A percentile compares a stretch with the other conserved stretches of the same genome.
Evolutionary conservation across 2,329 filamentous ascomycete genomes (phyloP).

Genomic region (Cyclaneusma minus): DNA sequence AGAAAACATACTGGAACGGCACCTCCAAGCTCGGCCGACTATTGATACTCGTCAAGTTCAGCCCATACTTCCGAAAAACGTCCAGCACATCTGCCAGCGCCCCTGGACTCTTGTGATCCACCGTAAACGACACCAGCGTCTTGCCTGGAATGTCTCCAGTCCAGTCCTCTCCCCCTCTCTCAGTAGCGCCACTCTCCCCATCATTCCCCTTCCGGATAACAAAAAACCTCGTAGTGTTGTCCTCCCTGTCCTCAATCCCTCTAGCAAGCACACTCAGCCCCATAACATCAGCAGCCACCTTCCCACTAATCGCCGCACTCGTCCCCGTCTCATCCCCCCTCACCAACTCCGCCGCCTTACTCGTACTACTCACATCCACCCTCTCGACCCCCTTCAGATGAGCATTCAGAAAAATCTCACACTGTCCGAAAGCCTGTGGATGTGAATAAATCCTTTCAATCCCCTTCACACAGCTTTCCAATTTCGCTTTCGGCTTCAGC

Average conservation of each 20-base stretch:
- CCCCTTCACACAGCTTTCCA: conserved; percentile 36
- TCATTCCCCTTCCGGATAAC: conserved; percentile 30
- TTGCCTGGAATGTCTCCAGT: too few relatives aligned
- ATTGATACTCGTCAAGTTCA: conserved; percentile 86
- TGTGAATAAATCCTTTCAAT: conserved; percentile 77
- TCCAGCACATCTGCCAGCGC: conserved; percentile 66
- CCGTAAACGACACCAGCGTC: conserved; percentile 67
- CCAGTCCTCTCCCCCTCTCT: too few relatives aligned
- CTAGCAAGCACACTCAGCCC: conserved; percentile 53
- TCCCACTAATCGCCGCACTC: conserved; percentile 65
- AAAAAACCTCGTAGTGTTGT: conserved; percentile 71
- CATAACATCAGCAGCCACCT: conserved; percentile 53
- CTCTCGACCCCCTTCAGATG: conserved; percentile 62
- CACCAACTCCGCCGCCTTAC: conserved; percentile 67
- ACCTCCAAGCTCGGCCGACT: conserved; percentile 60
- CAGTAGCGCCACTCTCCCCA: conserved; percentile 4
- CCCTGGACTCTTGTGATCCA: conserved; percentile 64
- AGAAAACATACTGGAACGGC: conserved; percentile 88
- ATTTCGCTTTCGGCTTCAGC: conserved; percentile 28
- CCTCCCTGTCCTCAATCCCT: conserved; percentile 56
- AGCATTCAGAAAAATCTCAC: conserved; percentile 54
- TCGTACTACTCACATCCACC: conserved; percentile 75
- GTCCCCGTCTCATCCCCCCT: conserved; percentile 38
- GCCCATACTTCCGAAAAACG: conserved; percentile 55
- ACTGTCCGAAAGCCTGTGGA: conserved; percentile 92